Evolutionary conservation across 2,329 filamentous ascomycete species (phyloP).

Genomic region (Phyllachora maydis): DNA sequence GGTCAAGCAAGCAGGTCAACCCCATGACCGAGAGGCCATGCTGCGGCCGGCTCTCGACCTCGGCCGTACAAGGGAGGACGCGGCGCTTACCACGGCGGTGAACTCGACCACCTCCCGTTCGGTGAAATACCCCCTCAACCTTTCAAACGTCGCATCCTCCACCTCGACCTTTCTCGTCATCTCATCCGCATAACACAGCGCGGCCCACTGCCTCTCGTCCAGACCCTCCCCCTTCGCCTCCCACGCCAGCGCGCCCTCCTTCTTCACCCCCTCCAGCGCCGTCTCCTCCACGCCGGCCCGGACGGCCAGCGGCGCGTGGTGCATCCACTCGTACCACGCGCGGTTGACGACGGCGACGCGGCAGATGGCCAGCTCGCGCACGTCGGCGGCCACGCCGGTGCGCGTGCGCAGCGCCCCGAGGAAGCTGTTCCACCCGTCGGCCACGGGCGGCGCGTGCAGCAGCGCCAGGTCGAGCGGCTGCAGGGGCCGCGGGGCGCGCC

Average conservation of each 20-base stretch:
- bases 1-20: too few species aligned
- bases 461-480: slow-evolving; percentile 58
- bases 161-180: slow-evolving; percentile 64
- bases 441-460: slow-evolving; percentile 52
- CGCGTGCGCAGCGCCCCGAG: slow-evolving; percentile 39
- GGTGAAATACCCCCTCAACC: slow-evolving; percentile 37
- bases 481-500: slow-evolving; percentile 47
- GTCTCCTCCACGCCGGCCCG: slow-evolving; percentile 33
- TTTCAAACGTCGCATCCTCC: slow-evolving; percentile 43
- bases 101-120: slow-evolving; percentile 65
- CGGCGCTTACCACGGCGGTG: slow-evolving; percentile 49
- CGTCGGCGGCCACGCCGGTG: slow-evolving; percentile 24
- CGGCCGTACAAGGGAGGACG: slow-evolving; percentile 1
- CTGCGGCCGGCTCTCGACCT: too few species aligned
- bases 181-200: slow-evolving; percentile 57
- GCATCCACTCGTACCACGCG: slow-evolving; percentile 72
- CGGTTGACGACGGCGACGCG: slow-evolving; percentile 62
- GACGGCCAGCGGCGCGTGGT: slow-evolving; percentile 50
- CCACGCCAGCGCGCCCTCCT: slow-evolving; percentile 8
- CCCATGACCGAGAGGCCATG: too few species aligned
- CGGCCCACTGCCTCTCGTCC: slow-evolving; percentile 41
- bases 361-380: slow-evolving; percentile 64
- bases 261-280: slow-evolving; percentile 23
- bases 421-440: slow-evolving; percentile 57
- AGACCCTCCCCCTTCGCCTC: slow-evolving; percentile 17